Base-by-base conservation (phyloP, 192 early-diverging fungal genomes). In the Coemansia furcata region DNA sequence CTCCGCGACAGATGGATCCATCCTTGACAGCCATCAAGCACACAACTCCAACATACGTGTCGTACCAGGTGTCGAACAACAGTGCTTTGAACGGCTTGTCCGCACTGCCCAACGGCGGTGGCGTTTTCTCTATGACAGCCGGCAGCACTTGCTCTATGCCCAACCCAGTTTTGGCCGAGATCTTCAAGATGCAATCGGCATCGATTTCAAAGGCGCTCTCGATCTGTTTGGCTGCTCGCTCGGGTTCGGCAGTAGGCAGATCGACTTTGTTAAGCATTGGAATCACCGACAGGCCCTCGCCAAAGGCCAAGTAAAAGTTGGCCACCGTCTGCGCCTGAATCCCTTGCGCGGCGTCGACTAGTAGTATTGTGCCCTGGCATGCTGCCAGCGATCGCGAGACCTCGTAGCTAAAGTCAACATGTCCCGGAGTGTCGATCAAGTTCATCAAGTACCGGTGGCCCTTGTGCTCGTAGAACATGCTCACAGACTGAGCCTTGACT, bases 281-380 rank as follows among this genome's bases (percentile, higher is more conserved):
- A 9, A 99, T 85, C 54, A 99, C 89, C 15, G 71, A 78, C 66
- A 99, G 86, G 14, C 87, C 91, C 74, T 97, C 86, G 21, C 90
- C 89, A 85, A 93, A 95, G 9, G 97, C 97, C 47, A 98, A 72
- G 67, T 89, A 96, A 77, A 96, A 99, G 82, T 97, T 99, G 23
- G 97, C 95, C 12, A 98, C 95, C 4, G 97, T 99, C 77, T 99
- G 97, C 1, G 97, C 97, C 74, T 99, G 95, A 33, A 99, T 92
- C 15, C 97, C 97, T 76, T 99, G 95, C 19, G 89, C 86, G 1
- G 95, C 94, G 71, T 99, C 97, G 0, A 99, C 94, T 21, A 99
- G 84, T 19, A 99, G 74, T 14, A 99, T 74, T 1, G 94, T 90
- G 15, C 96, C 95, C 73, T 98, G 95, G 76, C 95, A 96, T 4